Evolutionary conservation across 2,329 filamentous ascomycete genomes (phyloP).

Genomic region (Pseudogymnoascus verrucosus): DNA sequence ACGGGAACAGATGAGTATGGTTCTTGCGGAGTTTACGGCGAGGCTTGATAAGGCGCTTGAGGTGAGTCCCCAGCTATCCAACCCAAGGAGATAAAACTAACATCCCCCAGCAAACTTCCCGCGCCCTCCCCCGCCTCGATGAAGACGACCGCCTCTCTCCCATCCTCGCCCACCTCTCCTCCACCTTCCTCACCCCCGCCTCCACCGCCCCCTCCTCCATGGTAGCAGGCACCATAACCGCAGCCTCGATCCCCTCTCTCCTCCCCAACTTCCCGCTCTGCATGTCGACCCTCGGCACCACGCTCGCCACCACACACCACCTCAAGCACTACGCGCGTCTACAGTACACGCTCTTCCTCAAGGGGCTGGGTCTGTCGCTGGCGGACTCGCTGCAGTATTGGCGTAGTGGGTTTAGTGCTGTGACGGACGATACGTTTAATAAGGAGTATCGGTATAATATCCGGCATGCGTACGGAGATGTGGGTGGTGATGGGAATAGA

Average conservation of each 20-base stretch:
- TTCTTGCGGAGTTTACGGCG: slow-evolving; percentile 76
- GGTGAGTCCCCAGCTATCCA: slow-evolving; percentile 38
- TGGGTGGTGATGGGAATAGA: slow-evolving; percentile 84
- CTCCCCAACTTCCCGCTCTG: slow-evolving; percentile 81
- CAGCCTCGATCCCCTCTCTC: slow-evolving; percentile 70
- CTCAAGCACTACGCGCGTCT: slow-evolving; percentile 89
- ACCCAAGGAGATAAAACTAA: slow-evolving; percentile 6
- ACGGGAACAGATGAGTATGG: slow-evolving; percentile 79
- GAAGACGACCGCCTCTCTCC: slow-evolving; percentile 86
- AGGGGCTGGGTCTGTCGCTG: slow-evolving; percentile 86
- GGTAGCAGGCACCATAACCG: slow-evolving; percentile 59
- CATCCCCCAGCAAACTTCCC: slow-evolving; percentile 63
- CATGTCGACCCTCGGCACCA: slow-evolving; percentile 86
- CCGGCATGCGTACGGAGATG: slow-evolving; percentile 89
- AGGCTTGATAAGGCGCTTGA: slow-evolving; percentile 76
- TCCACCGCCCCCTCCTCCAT: slow-evolving; percentile 65
- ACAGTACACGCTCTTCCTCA: slow-evolving; percentile 94
- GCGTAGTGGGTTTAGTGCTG: slow-evolving; percentile 75
- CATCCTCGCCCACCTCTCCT: slow-evolving; percentile 75
- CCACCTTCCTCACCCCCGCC: slow-evolving; percentile 91
- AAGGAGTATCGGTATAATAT: slow-evolving; percentile 98
- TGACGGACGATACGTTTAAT: slow-evolving; percentile 91
- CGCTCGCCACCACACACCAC: slow-evolving; percentile 78
- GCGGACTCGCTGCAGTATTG: slow-evolving; percentile 91
- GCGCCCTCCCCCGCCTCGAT: slow-evolving; percentile 75